These are phyloP conservation scores for Rosa rugosa DNA, from an alignment of 306 rosid species.

Conservation along the genomic window DNA sequence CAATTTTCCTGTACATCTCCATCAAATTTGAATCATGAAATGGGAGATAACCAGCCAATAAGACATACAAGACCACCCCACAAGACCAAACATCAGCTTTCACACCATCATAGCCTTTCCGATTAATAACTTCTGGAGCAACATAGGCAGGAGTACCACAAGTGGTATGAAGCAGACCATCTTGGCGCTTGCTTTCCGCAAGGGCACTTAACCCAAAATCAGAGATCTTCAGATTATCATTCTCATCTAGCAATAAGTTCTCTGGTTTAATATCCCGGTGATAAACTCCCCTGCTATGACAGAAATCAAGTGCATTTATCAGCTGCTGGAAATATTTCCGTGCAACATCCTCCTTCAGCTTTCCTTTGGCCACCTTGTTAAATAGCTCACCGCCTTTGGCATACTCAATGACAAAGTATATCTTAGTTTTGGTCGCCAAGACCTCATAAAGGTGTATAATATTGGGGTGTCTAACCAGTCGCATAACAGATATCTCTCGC, in stretches of 20 bases:
- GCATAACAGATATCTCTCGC: slow-evolving; percentile 79
- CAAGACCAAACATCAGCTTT: slow-evolving; percentile 97
- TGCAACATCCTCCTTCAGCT: slow-evolving; percentile 69
- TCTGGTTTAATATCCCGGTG: slow-evolving; percentile 94
- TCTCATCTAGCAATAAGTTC: slow-evolving; percentile 79
- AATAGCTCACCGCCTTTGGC: slow-evolving; percentile 95
- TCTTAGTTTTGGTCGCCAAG: slow-evolving; percentile 87
- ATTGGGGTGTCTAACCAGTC: slow-evolving; percentile 74
- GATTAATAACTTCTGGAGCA: slow-evolving; percentile 81
- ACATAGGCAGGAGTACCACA: slow-evolving; percentile 98
- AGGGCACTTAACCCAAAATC: slow-evolving; percentile 93
- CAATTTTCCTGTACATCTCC: slow-evolving; percentile 85
- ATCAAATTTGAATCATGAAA: slow-evolving; percentile 80
- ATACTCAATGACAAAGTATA: slow-evolving; percentile 80
- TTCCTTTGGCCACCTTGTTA: slow-evolving; percentile 72
- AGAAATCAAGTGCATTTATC: slow-evolving; percentile 71
- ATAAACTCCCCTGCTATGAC: slow-evolving; percentile 88
- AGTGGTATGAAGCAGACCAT: slow-evolving; percentile 71
- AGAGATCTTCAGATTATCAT: slow-evolving; percentile 72
- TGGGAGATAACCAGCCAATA: slow-evolving; percentile 87
- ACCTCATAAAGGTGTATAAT: slow-evolving; percentile 75
- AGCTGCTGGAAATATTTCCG: slow-evolving; percentile 74
- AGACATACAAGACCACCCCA: slow-evolving; percentile 79
- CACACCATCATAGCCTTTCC: slow-evolving; percentile 87
- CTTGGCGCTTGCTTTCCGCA: slow-evolving; percentile 54